These are phyloP conservation scores for Ophiosphaerella korrae DNA, from an alignment of 2,329 filamentous ascomycete genomes.

Conservation along the genomic window DNA sequence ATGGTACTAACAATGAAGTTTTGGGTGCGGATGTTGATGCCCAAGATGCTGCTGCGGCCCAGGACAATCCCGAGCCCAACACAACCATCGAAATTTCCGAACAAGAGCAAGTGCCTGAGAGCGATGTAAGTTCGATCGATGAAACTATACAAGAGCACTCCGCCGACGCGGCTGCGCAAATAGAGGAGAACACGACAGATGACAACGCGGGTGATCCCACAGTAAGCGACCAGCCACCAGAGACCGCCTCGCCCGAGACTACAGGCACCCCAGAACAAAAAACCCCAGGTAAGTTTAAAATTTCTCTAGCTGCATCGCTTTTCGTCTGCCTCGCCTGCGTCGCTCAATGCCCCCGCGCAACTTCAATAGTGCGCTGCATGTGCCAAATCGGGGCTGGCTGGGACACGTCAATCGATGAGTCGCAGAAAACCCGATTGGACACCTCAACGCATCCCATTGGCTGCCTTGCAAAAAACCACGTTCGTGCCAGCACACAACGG, in stretches of 20 bases:
- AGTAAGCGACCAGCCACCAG: constrained; percentile 1
- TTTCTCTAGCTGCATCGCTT: constrained; percentile 2
- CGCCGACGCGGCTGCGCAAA: too few species aligned
- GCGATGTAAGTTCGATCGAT: too few species aligned
- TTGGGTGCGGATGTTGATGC: too few species aligned
- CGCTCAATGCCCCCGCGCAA: constrained; percentile 9
- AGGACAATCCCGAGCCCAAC: too few species aligned
- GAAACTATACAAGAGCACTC: too few species aligned
- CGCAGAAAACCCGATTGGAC: constrained; percentile 15
- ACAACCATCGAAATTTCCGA: too few species aligned
- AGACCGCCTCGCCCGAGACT: background rate
- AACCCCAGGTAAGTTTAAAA: constrained; percentile 24
- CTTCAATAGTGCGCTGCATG: constrained; percentile 16
- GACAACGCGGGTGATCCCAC: background rate
- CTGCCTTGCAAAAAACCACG: constrained; percentile 16
- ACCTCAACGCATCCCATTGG: constrained; percentile 16
- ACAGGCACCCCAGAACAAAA: background rate
- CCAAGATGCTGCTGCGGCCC: too few species aligned
- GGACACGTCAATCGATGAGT: constrained; percentile 11
- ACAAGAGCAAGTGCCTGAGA: too few species aligned
- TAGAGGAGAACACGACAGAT: background rate
- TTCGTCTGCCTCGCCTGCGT: background rate
- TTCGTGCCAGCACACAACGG: constrained; percentile 14
- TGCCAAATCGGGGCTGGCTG: constrained; percentile 17
- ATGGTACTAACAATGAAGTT: too few species aligned